Percentiles rank a stretch among this genome's conserved stretches.
Evolutionary conservation across 768 basidiomycete species (phyloP).

Genomic region (Chlorophyllum brunneum): DNA sequence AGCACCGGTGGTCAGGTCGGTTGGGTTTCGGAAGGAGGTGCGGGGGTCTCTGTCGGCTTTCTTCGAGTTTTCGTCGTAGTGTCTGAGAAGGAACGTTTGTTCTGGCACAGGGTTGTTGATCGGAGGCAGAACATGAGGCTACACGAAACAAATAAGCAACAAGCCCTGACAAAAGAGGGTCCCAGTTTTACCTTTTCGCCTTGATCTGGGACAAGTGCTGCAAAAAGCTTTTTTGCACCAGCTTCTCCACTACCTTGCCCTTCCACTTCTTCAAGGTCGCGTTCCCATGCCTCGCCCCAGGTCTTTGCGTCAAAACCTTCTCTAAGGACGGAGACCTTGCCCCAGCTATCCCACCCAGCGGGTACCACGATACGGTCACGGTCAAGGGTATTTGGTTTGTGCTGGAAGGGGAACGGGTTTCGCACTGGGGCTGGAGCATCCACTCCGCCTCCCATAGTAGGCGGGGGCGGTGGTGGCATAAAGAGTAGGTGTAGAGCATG

Average conservation of each 20-base stretch:
- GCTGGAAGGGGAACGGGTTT: constrained; percentile 82
- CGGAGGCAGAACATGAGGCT: constrained; percentile 66
- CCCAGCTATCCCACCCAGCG: constrained; percentile 98
- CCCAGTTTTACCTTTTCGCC: constrained; percentile 59
- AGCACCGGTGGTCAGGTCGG: constrained; percentile 49
- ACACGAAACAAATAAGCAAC: constrained; percentile 5
- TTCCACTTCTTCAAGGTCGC: constrained; percentile 53
- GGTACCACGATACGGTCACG: constrained; percentile 91
- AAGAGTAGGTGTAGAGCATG: constrained; percentile 84
- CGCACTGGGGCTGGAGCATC: constrained; percentile 65
- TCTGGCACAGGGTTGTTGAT: constrained; percentile 84
- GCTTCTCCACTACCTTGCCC: constrained; percentile 38
- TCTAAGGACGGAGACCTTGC: constrained; percentile 85
- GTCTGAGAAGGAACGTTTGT: constrained; percentile 85
- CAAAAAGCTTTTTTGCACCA: constrained; percentile 70
- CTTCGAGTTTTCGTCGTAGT: constrained; percentile 89
- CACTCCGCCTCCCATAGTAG: constrained; percentile 51
- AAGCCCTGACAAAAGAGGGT: constrained; percentile 6
- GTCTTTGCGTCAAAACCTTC: constrained; percentile 86
- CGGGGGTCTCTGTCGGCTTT: constrained; percentile 90
- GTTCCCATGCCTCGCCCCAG: constrained; percentile 80
- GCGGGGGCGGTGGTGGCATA: constrained; percentile 71
- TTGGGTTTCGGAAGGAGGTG: constrained; percentile 77
- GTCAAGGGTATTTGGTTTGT: constrained; percentile 89
- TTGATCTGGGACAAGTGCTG: constrained; percentile 69